Conservation (phyloP, 192 early-diverging fungal species). For the Pecoramyces ruminantium region DNA sequence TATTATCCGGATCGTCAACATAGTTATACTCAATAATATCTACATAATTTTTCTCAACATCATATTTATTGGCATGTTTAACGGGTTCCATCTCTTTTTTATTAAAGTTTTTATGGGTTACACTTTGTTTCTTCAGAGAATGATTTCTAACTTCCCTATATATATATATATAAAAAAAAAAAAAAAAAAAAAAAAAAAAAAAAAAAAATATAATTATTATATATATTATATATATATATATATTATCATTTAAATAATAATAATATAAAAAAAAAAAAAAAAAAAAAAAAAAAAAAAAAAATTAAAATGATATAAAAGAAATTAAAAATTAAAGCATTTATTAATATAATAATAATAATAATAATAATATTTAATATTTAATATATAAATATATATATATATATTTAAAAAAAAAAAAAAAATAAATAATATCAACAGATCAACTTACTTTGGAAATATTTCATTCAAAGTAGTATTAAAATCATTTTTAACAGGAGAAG, state of each 20-base stretch:
- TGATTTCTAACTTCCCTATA: not conserved
- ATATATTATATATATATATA: too few species aligned
- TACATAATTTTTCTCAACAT: not conserved
- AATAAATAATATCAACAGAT: not conserved
- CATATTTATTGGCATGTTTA: not conserved
- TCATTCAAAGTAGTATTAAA: not conserved
- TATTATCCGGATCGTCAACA: not conserved
- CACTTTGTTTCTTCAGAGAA: not conserved
- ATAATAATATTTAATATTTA: too few species aligned
- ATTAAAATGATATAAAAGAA: too few species aligned
- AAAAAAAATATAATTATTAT: too few species aligned
- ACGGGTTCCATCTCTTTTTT: not conserved
- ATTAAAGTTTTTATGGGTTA: not conserved
- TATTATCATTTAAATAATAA: too few species aligned
- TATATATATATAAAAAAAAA: not conserved
- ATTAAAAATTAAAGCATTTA: too few species aligned
- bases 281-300: too few species aligned
- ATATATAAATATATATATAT: too few species aligned
- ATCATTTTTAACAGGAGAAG: not conserved
- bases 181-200: not conserved
- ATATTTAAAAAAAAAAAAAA: not conserved
- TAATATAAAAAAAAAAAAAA: too few species aligned
- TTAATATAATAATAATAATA: too few species aligned
- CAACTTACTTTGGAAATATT: not conserved
- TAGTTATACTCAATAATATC: not conserved